Base-by-base conservation (phyloP, 495 filamentous ascomycete species). In the Amniculicola lignicola region DNA sequence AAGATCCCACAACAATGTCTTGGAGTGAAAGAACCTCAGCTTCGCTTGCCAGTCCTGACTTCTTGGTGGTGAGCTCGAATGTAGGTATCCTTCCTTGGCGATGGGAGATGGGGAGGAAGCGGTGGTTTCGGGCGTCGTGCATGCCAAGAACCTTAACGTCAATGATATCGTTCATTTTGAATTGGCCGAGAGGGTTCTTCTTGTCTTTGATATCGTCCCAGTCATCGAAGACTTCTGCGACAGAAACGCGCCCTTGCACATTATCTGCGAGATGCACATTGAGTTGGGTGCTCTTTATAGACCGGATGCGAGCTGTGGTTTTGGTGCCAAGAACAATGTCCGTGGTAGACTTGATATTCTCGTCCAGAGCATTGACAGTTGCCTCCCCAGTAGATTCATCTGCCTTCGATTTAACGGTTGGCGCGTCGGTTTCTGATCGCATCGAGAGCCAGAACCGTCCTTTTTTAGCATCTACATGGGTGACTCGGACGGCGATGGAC, bases 221-320 rank as follows among this genome's bases (percentile, higher is more conserved):
- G 2, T 76, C 76, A 67, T 96, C 88, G 65, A 90, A 98, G 28
- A 90, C 65, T 63, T 96, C 89, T 10, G 92, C 93, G 0, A 92
- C 79, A 65, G 95, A 90, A 40, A 98, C 83, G 18, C 93, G 87
- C 18, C 92, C 93, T 67, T 92, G 88, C 29, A 96, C 76, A 63
- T 90, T 90, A 64, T 95, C 89, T 36, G 89, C 89, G 51, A 97
- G 77, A 54, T 85, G 81, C 16, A 97, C 89, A 61, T 96, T 96
- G 46, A 98, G 72, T 65, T 97, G 93, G 0, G 90, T 96, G 25
- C 82, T 82, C 69, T 93, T 95, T 57, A 95, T 70, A 7, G 88
- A 88, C 35, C 75, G 76, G 36, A 98, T 81, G 51, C 78, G 84
- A 28, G 86, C 93, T 69, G 91, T 88, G 23, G 85, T 87, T 42